Evolutionary conservation across 345 rosid species (phyloP).

Genomic region (Laguncularia racemosa): DNA sequence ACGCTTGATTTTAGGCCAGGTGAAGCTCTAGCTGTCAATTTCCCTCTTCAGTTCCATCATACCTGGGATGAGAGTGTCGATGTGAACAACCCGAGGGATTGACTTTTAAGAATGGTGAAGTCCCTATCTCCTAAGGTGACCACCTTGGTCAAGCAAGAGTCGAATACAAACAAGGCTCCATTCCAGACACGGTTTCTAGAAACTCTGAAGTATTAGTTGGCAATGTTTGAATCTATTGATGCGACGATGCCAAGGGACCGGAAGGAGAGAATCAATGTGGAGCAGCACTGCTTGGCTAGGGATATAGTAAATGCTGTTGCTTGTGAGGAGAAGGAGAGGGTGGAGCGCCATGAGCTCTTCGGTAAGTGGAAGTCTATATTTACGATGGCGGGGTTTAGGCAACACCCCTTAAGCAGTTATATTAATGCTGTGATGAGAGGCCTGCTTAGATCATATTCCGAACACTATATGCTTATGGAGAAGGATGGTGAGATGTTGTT

Average conservation of each 20-base stretch:
- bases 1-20: slow-evolving; percentile 59
- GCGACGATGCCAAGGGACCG: slow-evolving; percentile 41
- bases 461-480: slow-evolving; percentile 47
- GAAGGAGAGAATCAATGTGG: slow-evolving; percentile 54
- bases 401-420: slow-evolving; percentile 43
- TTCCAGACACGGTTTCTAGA: slow-evolving; percentile 55
- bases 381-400: slow-evolving; percentile 67
- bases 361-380: slow-evolving; percentile 80
- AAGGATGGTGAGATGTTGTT: slow-evolving; percentile 54
- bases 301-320: slow-evolving; percentile 68
- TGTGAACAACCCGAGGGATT: slow-evolving; percentile 62
- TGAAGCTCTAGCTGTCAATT: slow-evolving; percentile 61
- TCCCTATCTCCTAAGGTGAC: slow-evolving; percentile 57
- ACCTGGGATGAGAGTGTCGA: slow-evolving; percentile 73
- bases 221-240: slow-evolving; percentile 68
- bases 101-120: slow-evolving; percentile 57
- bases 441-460: slow-evolving; percentile 45
- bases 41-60: slow-evolving; percentile 70
- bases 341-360: slow-evolving; percentile 63
- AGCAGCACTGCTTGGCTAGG: slow-evolving; percentile 69
- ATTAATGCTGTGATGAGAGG: slow-evolving; percentile 48
- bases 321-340: slow-evolving; percentile 64
- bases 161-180: slow-evolving; percentile 68
- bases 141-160: slow-evolving; percentile 68
- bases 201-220: slow-evolving; percentile 51